Percentiles rank a stretch among this genome's conserved stretches.
These are phyloP conservation scores for Fraxinus xanthoxyloides DNA, from an alignment of 305 asterid genomes.

Conservation along the genomic window DNA sequence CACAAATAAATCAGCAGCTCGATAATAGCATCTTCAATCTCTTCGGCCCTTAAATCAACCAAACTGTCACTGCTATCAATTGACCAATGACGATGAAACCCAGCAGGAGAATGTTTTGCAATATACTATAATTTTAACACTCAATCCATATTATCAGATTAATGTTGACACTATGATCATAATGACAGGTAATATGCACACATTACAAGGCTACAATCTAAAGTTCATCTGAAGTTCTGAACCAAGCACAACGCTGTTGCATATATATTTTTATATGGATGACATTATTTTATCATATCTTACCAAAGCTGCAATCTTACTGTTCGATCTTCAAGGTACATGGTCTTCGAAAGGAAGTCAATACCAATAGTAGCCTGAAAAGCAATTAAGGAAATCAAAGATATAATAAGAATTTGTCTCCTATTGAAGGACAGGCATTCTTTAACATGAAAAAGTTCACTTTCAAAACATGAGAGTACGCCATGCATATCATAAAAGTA, in stretches of 20 bases:
- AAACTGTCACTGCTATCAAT: not conserved
- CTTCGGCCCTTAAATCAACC: not conserved
- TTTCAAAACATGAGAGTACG: not conserved
- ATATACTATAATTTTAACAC: not conserved
- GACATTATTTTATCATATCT: conserved; percentile 22
- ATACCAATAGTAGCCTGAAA: conserved; percentile 60
- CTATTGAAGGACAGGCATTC: not conserved
- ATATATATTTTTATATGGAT: not conserved
- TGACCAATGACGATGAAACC: not conserved
- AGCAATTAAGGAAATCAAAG: not conserved
- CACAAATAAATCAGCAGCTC: not conserved
- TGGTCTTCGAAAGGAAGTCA: conserved; percentile 46
- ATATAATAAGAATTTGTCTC: not conserved
- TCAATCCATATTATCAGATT: not conserved
- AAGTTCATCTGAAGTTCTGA: not conserved
- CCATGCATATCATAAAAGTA: not conserved
- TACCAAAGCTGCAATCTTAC: conserved; percentile 78
- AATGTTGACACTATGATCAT: not conserved
- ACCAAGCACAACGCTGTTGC: conserved; percentile 2
- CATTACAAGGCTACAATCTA: not conserved
- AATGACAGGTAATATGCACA: not conserved
- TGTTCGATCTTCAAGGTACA: conserved; percentile 78
- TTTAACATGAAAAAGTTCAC: not conserved
- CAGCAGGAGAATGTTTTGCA: not conserved
- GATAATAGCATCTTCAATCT: not conserved